Evolutionary conservation across 1,284 basidiomycete genomes (phyloP), one percentile per base, ranked within the genome.

Genomic region (Ceratobasidium sp.): DNA sequence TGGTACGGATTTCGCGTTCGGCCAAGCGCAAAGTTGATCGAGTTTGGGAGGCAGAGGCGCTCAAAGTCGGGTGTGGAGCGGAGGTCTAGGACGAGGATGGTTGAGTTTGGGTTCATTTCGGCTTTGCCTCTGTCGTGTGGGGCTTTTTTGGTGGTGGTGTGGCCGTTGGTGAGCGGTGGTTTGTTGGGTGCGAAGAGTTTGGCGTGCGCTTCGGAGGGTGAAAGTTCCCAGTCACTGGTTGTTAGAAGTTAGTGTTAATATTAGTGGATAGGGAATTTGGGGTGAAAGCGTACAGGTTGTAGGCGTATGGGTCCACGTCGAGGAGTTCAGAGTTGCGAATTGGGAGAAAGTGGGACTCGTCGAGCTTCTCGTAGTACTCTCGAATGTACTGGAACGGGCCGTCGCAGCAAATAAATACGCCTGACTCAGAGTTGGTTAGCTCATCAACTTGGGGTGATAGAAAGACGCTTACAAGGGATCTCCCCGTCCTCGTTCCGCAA

Each of bases 321-420:
- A 48, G 66, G 6, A 68, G 50, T 50, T 68, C 66, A 4, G 66
- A 68, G 66, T 68, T 68, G 20, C 66, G 48, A 28, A 68, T 54
- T 4, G 66, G 66, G 4, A 68, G 33, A 28, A 68, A 68, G 20
- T 68, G 50, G 2, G 66, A 68, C n/a, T 68, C 66, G 50, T 68
- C 66, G 6, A 68, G 50, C n/a, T 68, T 68, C n/a, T 68, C 66
- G 33, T 68, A 68, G 33, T 68, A 68, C n/a, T 68, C 66, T 20
- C 48, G 66, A 23, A 68, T 68, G 15, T 68, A 68, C 28, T 68
- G 66, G 66, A 68, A 68, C 17, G 66, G 50, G n/a, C 66, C 66
- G 20, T 68, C 66, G 20, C 66, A 68, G 66, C 66, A 68, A 13
- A 68, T 68, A 33, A 68, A 68, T 10, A 67, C 66, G 28, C 66